A percentile compares a stretch with the other conserved stretches of the same genome.
Evolutionary conservation across 352 stramenopile genomes (phyloP).

Genomic region (Phytophthora parvispora): DNA sequence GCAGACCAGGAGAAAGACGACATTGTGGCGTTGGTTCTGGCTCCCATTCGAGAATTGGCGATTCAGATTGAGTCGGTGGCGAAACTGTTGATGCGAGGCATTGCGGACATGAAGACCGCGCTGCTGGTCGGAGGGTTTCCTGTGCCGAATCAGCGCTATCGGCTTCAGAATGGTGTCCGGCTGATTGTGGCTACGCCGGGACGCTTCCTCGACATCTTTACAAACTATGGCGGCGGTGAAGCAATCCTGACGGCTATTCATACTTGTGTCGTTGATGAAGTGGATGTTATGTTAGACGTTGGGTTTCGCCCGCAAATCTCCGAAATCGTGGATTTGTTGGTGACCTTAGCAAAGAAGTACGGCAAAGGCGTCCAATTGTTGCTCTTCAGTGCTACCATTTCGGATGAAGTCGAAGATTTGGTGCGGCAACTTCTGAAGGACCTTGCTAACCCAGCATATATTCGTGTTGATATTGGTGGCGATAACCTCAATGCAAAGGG

Average conservation of each 20-base stretch:
- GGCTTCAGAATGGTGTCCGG: constrained; percentile 64
- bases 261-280: constrained; percentile 76
- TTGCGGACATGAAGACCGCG: constrained; percentile 74
- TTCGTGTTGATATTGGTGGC: constrained; percentile 43
- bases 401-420: constrained; percentile 45
- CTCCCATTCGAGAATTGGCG: constrained; percentile 75
- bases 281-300: constrained; percentile 77
- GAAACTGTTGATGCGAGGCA: constrained; percentile 65
- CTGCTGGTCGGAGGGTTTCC: constrained; percentile 73
- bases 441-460: constrained; percentile 22
- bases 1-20: constrained; percentile 28
- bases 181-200: constrained; percentile 76
- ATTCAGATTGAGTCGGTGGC: constrained; percentile 78
- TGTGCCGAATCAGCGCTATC: constrained; percentile 74
- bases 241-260: constrained; percentile 26
- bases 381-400: constrained; percentile 72
- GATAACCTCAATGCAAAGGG: constrained; percentile 4
- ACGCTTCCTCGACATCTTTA: constrained; percentile 64
- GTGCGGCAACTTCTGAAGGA: constrained; percentile 44
- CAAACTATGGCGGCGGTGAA: constrained; percentile 38
- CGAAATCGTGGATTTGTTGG: constrained; percentile 56
- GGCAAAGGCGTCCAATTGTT: constrained; percentile 46
- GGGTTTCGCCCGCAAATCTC: constrained; percentile 64
- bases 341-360: not conserved
- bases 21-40: constrained; percentile 56